These are phyloP conservation scores for Tubosaeta sp. DNA, from an alignment of 768 basidiomycete species.

Conservation along the genomic window DNA sequence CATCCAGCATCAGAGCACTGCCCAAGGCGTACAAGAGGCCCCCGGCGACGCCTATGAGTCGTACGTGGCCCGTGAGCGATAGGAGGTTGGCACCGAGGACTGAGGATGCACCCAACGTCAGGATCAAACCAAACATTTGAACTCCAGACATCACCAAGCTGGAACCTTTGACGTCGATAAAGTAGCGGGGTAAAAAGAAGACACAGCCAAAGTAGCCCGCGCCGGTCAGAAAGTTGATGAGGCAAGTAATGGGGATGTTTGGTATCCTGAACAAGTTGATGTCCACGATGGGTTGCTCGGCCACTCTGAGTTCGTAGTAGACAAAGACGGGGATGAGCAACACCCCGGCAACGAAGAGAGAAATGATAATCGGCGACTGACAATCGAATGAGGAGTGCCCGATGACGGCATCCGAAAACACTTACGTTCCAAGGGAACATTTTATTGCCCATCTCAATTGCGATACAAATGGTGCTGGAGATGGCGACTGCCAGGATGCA, in stretches of 20 bases:
- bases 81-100: conserved; percentile 34
- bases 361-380: conserved; percentile 29
- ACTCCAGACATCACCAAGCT: conserved; percentile 30
- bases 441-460: conserved; percentile 38
- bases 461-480: conserved; percentile 33
- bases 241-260: conserved; percentile 33
- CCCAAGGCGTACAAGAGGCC: conserved; percentile 32
- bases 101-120: conserved; percentile 31
- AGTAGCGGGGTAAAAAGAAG: conserved; percentile 37
- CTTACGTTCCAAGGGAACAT: conserved; percentile 33
- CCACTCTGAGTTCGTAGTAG: conserved; percentile 32
- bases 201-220: conserved; percentile 36
- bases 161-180: conserved; percentile 35
- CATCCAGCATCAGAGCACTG: conserved; percentile 30
- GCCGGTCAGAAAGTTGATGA: conserved; percentile 37
- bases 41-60: conserved; percentile 29
- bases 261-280: conserved; percentile 30
- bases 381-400: conserved; percentile 3
- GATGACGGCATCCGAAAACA: not conserved
- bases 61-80: conserved; percentile 29
- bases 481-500: conserved; percentile 28
- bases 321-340: conserved; percentile 33
- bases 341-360: conserved; percentile 26
- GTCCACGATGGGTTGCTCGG: conserved; percentile 33
- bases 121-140: conserved; percentile 34